phyloP scores from a whole-genome alignment of 139 green algal genomes.

The Chlorokybus atmophyticus region DNA sequence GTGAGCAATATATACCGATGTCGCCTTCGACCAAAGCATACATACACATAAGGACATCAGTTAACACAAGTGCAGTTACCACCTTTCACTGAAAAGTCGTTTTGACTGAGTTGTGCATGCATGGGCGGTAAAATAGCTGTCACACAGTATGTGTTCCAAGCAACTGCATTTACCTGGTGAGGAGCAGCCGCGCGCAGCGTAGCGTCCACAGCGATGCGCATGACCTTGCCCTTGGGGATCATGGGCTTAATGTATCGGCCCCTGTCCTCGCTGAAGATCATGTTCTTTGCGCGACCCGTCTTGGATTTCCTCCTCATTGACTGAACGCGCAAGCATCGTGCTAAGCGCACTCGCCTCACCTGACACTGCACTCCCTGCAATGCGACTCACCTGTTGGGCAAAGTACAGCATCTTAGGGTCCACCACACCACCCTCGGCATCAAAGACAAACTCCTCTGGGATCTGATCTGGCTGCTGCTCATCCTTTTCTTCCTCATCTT shows the following conservation, averaged over 20 bases:
- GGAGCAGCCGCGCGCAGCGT: constrained; percentile 87
- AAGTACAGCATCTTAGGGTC: constrained; percentile 85
- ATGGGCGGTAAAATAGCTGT: too few species aligned
- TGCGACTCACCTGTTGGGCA: constrained; percentile 79
- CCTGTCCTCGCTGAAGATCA: constrained; percentile 80
- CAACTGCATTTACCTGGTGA: too few species aligned
- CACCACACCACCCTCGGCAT: constrained; percentile 84
- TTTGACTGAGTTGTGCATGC: too few species aligned
- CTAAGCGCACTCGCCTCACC: too few species aligned
- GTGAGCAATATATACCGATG: too few species aligned
- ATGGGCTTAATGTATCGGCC: constrained; percentile 97
- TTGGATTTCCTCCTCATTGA: constrained; percentile 71
- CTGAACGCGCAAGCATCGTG: too few species aligned
- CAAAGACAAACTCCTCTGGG: constrained; percentile 97
- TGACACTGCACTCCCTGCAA: too few species aligned
- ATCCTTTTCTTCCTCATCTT: constrained; percentile 42
- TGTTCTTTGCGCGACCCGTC: constrained; percentile 77
- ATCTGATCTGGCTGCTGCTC: constrained; percentile 62
- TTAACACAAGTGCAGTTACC: too few species aligned
- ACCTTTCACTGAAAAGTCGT: too few species aligned
- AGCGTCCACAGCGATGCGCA: constrained; percentile 92
- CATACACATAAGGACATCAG: too few species aligned
- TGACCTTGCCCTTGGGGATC: constrained; percentile 79
- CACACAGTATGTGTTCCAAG: too few species aligned
- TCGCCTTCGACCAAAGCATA: too few species aligned